phyloP scores from a whole-genome alignment of 768 basidiomycete species.

The Pholiota microspora region DNA sequence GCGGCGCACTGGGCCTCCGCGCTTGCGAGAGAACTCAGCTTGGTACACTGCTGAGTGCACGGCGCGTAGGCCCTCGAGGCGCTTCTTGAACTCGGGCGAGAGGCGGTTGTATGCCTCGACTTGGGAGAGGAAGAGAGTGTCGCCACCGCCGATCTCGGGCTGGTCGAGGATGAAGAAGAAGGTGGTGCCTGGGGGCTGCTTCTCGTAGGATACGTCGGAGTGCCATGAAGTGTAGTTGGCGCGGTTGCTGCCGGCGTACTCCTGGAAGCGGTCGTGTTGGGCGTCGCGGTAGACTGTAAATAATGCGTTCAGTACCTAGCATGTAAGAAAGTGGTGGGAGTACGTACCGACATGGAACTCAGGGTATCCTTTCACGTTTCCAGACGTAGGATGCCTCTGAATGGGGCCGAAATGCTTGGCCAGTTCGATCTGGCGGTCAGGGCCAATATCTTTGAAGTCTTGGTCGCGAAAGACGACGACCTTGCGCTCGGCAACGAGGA shows the following conservation, averaged over 20 bases:
- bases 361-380: conserved; percentile 53
- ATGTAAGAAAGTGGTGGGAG: background rate
- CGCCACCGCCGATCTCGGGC: conserved; percentile 42
- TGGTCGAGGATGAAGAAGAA: conserved; percentile 58
- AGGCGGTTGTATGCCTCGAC: conserved; percentile 61
- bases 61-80: conserved; percentile 54
- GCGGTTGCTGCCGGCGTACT: conserved; percentile 41
- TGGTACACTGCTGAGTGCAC: conserved; percentile 56
- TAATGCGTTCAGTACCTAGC: background rate
- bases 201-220: conserved; percentile 59
- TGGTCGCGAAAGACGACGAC: conserved; percentile 58
- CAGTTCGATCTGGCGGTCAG: conserved; percentile 52
- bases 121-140: conserved; percentile 56
- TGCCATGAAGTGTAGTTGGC: conserved; percentile 47
- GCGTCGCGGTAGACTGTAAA: conserved; percentile 49
- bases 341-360: conserved; percentile 56
- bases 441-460: conserved; percentile 56
- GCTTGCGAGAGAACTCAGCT: conserved; percentile 41
- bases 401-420: conserved; percentile 49
- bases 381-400: conserved; percentile 45
- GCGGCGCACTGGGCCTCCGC: conserved; percentile 46
- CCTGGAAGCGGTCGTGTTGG: conserved; percentile 38
- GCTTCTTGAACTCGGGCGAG: conserved; percentile 54
- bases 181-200: conserved; percentile 52
- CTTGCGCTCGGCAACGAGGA: conserved; percentile 51